Base-by-base conservation (phyloP, 192 early-diverging fungal species). In the Nowakowskiella sp. region DNA sequence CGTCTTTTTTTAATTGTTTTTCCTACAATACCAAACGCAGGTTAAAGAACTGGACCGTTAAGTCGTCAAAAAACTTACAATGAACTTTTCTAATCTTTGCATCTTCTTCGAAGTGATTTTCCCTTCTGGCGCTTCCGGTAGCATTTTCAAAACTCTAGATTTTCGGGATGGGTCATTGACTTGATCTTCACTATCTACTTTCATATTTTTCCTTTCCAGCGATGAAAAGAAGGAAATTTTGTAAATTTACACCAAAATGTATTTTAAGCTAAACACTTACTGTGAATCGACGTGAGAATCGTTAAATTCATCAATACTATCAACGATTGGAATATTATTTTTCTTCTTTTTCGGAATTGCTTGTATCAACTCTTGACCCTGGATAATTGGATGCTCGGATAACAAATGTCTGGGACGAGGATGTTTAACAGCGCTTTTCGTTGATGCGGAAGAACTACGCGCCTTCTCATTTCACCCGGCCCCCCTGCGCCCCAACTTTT, bases 1-100 rank as follows among this genome's bases (percentile, higher is more conserved):
- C 73, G 46, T 81, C 76, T 62, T 81, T 81, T 54, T 81, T 81
- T 23, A 77, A 51, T 49, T 77, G 71, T 47, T 72, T 72, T 29
- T 68, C 66, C 57, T 66, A 25, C 32, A 2, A 19, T n/a, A 16
- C 16, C 16, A 53, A 28, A 21, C 42, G 51, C 51, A 29, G 19
- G 2, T 51, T 5, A 3, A 16, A 29, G 2, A 3, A 29, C 21
- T 16, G 21, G 3, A 28, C 44, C 3, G 2, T n/a, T 23, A 16
- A 22, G n/a, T 1, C 3, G n/a, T 53, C 3, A 2, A 2, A 2
- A 16, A 19, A 28, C 16, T 22, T 21, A 29, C 16, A 39, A 78
- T 71, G 44, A 70, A 78, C 59, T 78, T 76, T 53, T 78, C 73
- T 42, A 81, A 64, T 36, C 78, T 49, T 43, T 81, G 77, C 54